Conservation (phyloP, 441 rosid genomes). For the Gossypium armourianum region DNA sequence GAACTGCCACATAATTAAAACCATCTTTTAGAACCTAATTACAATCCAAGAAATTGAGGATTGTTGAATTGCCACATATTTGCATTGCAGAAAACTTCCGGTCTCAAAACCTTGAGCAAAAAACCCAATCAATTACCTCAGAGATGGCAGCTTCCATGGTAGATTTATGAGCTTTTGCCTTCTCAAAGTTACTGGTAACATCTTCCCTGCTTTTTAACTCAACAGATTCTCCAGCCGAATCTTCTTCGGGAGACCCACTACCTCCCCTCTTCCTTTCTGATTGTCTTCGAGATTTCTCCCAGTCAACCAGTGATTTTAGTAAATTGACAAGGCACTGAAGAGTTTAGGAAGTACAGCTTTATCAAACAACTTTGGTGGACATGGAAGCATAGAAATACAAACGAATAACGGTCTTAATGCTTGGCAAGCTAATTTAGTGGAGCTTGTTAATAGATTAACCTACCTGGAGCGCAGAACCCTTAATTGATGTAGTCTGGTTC, state of each 20-base stretch:
- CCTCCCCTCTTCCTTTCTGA: conserved; percentile 30
- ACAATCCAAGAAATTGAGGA: neutral
- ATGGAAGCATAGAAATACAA: neutral
- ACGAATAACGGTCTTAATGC: neutral
- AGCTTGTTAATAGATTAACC: conserved; percentile 16
- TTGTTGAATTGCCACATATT: conserved; percentile 1
- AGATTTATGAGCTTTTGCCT: conserved; percentile 97
- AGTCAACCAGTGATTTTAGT: conserved; percentile 85
- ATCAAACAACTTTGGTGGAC: conserved; percentile 16
- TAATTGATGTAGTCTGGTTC: conserved; percentile 64
- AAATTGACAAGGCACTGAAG: conserved; percentile 83
- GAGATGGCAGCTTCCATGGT: conserved; percentile 84
- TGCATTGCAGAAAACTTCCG: neutral
- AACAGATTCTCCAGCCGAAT: conserved; percentile 39
- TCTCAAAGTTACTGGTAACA: conserved; percentile 72
- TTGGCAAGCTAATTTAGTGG: conserved; percentile 1
- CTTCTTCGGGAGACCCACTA: conserved; percentile 32
- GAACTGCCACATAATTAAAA: conserved; percentile 51
- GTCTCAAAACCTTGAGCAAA: neutral
- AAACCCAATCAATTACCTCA: conserved; percentile 43
- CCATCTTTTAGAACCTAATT: conserved; percentile 7
- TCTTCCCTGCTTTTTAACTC: conserved; percentile 58
- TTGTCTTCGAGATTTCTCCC: conserved; percentile 73
- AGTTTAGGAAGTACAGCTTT: conserved; percentile 24
- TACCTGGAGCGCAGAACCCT: conserved; percentile 93